Base-by-base conservation (phyloP, 345 rosid genomes). In the Heritiera littoralis region DNA sequence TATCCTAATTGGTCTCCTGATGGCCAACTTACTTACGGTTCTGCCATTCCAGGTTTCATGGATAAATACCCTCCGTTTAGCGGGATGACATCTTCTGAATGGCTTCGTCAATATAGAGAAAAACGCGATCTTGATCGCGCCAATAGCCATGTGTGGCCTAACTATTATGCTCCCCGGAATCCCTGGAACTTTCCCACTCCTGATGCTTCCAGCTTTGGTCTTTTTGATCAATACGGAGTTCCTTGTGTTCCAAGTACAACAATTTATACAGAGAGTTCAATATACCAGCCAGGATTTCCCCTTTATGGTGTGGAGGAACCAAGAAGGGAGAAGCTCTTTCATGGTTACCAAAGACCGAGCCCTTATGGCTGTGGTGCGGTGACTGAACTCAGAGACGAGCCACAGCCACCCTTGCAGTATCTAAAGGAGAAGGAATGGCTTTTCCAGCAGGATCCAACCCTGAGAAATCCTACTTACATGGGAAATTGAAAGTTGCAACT, bases 21-120 rank as follows among this genome's bases (percentile, higher is more conserved):
- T 78, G 77, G 80, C 30, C 85, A 79, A 8, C 70, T 45, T 58
- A 74, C 75, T 85, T 82, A 86, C 68, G 81, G 68, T 78, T 56
- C 78, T 46, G 52, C 78, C n/a, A 59, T 81, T 58, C 83, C 90
- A 4, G 82, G 85, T 65, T 79, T 85, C 71, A 78, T 71, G 38
- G 88, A 88, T 66, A 87, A 85, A 66, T 91, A 83, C 72, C 85
- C 89, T 0, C 91, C 87, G 43, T 63, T 80, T 69, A 77, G 77
- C n/a, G 87, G 89, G 69, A 76, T 96, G 86, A 86, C 89, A 74
- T 93, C 98, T 76, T 91, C 99, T 0, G 98, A 93, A 84, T 96
- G 99, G 99, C 97, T 96, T 75, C 93, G 95, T 10, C 91, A 92
- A 46, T 96, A 92, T 81, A 90, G 99, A 85, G 95, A 90, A 81